These are phyloP conservation scores for Kalmusia sp. DNA, from an alignment of 2,329 filamentous ascomycete genomes.

Conservation along the genomic window DNA sequence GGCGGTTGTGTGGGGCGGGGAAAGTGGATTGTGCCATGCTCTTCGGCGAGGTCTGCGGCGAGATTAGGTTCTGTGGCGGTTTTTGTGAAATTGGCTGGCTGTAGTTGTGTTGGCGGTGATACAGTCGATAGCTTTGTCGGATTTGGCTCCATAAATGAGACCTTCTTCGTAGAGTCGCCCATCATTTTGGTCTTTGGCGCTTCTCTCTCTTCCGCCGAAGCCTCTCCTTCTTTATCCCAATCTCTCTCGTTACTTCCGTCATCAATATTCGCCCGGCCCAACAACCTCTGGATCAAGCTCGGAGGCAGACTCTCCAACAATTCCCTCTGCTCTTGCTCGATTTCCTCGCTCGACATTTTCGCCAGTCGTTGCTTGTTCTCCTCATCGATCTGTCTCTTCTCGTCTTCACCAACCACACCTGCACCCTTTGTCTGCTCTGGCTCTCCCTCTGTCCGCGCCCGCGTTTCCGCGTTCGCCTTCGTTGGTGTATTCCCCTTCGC, in stretches of 20 bases:
- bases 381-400: constrained; percentile 76
- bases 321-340: constrained; percentile 79
- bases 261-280: constrained; percentile 79
- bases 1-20: constrained; percentile 64
- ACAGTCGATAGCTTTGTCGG: constrained; percentile 2
- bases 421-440: constrained; percentile 19
- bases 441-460: too few species aligned
- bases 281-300: constrained; percentile 75
- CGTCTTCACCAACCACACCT: constrained; percentile 57
- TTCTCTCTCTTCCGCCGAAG: constrained; percentile 17
- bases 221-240: constrained; percentile 22
- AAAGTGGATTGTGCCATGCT: constrained; percentile 62
- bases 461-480: constrained; percentile 14
- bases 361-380: constrained; percentile 80
- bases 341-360: constrained; percentile 81
- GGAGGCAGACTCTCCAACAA: constrained; percentile 81
- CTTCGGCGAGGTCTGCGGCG: background rate
- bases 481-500: constrained; percentile 37
- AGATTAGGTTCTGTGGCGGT: constrained; percentile 70
- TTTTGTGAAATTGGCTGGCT: constrained; percentile 59
- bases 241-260: constrained; percentile 59
- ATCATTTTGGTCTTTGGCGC: constrained; percentile 12
- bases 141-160: constrained; percentile 39
- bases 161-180: constrained; percentile 36
- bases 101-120: constrained; percentile 12